Percentiles rank a stretch among this genome's conserved stretches.
Evolutionary conservation across 257 asterid species (phyloP).

Genomic region (Solanum lycopersicoides): DNA sequence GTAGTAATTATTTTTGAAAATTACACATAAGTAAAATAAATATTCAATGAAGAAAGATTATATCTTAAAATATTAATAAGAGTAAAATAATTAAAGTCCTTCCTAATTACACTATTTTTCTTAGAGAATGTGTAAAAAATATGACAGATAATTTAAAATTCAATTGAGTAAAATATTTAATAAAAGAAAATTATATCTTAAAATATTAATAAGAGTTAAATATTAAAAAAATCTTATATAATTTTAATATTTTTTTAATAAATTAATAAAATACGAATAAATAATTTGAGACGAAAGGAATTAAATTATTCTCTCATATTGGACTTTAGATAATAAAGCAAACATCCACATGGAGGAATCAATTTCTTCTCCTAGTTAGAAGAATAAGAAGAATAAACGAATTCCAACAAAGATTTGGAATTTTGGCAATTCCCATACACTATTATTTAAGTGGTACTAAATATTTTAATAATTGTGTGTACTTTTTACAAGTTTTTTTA

Average conservation of each 20-base stretch:
- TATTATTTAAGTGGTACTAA: background rate
- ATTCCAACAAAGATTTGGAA: constrained; percentile 40
- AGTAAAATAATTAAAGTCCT: no score
- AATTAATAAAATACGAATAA: background rate
- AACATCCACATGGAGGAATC: constrained; percentile 28
- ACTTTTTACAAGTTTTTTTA: background rate
- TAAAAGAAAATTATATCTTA: background rate
- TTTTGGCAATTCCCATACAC: constrained; percentile 13
- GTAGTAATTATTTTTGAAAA: no score
- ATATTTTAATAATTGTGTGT: background rate
- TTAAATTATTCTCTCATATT: background rate
- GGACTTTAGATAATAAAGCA: constrained; percentile 1
- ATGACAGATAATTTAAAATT: background rate
- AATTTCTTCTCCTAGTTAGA: constrained; percentile 15
- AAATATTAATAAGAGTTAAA: no score
- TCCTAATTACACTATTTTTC: background rate
- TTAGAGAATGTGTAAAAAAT: background rate
- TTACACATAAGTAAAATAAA: background rate
- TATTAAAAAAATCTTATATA: no score
- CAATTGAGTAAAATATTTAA: background rate
- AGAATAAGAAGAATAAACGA: constrained; percentile 24
- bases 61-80: background rate
- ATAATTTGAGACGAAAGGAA: background rate
- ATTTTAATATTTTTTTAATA: background rate
- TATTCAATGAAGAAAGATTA: background rate